Conservation (phyloP, 306 rosid genomes). For the Boehmeria nivea region DNA sequence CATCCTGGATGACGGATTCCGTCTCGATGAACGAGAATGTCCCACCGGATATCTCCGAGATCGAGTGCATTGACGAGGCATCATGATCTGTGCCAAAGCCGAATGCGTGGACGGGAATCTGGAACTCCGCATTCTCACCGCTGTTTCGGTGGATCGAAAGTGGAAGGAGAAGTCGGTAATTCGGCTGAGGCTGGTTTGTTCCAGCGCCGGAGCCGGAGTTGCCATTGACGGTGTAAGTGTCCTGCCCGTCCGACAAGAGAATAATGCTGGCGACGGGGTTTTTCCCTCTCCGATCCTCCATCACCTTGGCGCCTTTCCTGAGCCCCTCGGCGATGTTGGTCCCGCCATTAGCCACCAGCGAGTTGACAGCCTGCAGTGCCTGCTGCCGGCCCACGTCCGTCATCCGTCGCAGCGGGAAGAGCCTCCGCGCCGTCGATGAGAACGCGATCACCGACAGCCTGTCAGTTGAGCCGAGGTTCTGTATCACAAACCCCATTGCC, state of each 20-base stretch:
- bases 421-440: slow-evolving; percentile 97
- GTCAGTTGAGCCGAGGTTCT: slow-evolving; percentile 84
- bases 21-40: slow-evolving; percentile 96
- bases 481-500: slow-evolving; percentile 98
- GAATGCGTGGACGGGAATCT: slow-evolving; percentile 88
- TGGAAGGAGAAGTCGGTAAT: slow-evolving; percentile 81
- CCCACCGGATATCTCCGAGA: slow-evolving; percentile 93
- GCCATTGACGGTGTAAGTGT: slow-evolving; percentile 67
- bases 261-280: slow-evolving; percentile 84
- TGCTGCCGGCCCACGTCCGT: slow-evolving; percentile 76
- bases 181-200: slow-evolving; percentile 52
- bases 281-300: slow-evolving; percentile 87
- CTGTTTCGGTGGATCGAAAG: slow-evolving; percentile 54
- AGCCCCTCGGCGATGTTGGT: slow-evolving; percentile 96
- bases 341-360: slow-evolving; percentile 97
- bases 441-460: slow-evolving; percentile 91
- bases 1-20: slow-evolving; percentile 88
- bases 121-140: slow-evolving; percentile 61
- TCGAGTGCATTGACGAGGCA: slow-evolving; percentile 89
- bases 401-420: slow-evolving; percentile 79
- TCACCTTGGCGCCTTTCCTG: slow-evolving; percentile 83
- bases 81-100: slow-evolving; percentile 97
- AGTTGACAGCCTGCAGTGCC: slow-evolving; percentile 92
- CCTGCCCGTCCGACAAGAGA: slow-evolving; percentile 91
- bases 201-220: slow-evolving; percentile 28